A percentile compares a stretch with the other conserved stretches of the same genome.
phyloP scores from a whole-genome alignment of 2,329 filamentous ascomycete genomes.

The Cladosporium sp. region DNA sequence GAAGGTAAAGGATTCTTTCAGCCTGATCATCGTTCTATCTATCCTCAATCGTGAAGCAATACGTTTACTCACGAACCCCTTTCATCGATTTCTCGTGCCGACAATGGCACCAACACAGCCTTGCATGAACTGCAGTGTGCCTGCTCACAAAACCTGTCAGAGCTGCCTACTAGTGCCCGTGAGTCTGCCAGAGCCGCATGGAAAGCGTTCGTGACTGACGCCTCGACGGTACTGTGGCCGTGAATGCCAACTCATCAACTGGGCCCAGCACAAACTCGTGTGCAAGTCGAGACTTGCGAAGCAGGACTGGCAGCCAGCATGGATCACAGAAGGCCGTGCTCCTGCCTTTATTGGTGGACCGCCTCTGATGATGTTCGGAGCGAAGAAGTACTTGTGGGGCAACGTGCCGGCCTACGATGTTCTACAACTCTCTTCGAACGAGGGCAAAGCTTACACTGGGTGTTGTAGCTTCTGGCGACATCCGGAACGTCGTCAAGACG shows the following conservation, averaged over 20 bases:
- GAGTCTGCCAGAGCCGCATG: background rate
- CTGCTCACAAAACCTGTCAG: background rate
- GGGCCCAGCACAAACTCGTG: background rate
- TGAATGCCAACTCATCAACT: background rate
- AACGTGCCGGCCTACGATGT: slow-evolving; percentile 46
- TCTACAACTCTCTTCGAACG: slow-evolving; percentile 36
- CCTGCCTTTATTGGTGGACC: background rate
- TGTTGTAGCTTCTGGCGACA: slow-evolving; percentile 41
- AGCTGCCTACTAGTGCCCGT: background rate
- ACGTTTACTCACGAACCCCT: too few relatives aligned
- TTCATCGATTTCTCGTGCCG: too few relatives aligned
- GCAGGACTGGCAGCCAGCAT: background rate
- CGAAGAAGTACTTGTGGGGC: slow-evolving; percentile 40
- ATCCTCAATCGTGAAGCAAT: too few relatives aligned
- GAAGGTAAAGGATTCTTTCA: too few relatives aligned
- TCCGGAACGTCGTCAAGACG: slow-evolving; percentile 45
- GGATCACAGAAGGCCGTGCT: background rate
- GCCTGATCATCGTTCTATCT: too few relatives aligned
- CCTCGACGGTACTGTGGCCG: background rate
- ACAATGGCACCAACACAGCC: background rate
- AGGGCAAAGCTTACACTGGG: slow-evolving; percentile 25
- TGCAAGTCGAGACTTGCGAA: background rate
- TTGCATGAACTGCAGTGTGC: background rate
- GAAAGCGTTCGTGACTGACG: background rate
- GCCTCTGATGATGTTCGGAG: background rate